These are phyloP conservation scores for Endothia cerciana DNA, from an alignment of 2,329 filamentous ascomycete genomes.

Conservation along the genomic window DNA sequence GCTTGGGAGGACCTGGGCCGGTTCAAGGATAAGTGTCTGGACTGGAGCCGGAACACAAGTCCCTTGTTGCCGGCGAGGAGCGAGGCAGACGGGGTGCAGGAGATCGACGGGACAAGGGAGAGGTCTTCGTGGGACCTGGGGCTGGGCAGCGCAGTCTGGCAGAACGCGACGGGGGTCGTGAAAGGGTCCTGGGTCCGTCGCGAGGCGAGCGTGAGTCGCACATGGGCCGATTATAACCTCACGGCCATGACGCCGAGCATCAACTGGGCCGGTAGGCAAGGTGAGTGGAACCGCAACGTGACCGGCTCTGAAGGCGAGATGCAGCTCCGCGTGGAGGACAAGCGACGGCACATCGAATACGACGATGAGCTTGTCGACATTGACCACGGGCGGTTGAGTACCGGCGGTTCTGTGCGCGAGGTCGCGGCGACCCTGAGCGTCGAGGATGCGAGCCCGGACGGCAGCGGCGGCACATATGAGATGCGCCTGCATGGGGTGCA, in stretches of 20 bases:
- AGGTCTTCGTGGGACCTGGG: constrained; percentile 37
- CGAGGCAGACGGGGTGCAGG: constrained; percentile 44
- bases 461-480: constrained; percentile 75
- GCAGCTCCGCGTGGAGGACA: constrained; percentile 67
- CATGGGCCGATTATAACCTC: constrained; percentile 62
- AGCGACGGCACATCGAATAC: constrained; percentile 49
- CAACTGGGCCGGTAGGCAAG: constrained; percentile 63
- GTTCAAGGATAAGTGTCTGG: constrained; percentile 67
- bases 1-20: constrained; percentile 74
- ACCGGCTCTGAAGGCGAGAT: constrained; percentile 74
- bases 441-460: constrained; percentile 60
- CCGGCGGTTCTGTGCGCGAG: constrained; percentile 65
- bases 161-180: constrained; percentile 77
- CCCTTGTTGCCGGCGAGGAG: constrained; percentile 41
- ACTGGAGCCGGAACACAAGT: constrained; percentile 60
- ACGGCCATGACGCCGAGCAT: constrained; percentile 66
- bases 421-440: constrained; percentile 72
- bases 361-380: constrained; percentile 38
- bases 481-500: constrained; percentile 83
- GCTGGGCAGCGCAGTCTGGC: constrained; percentile 60
- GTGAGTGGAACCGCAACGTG: constrained; percentile 77
- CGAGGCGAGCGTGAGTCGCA: constrained; percentile 50
- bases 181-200: constrained; percentile 75
- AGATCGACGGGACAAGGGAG: constrained; percentile 34
- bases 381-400: constrained; percentile 40